These are phyloP conservation scores for Linum tenue DNA, from an alignment of 345 rosid genomes.

Conservation along the genomic window DNA sequence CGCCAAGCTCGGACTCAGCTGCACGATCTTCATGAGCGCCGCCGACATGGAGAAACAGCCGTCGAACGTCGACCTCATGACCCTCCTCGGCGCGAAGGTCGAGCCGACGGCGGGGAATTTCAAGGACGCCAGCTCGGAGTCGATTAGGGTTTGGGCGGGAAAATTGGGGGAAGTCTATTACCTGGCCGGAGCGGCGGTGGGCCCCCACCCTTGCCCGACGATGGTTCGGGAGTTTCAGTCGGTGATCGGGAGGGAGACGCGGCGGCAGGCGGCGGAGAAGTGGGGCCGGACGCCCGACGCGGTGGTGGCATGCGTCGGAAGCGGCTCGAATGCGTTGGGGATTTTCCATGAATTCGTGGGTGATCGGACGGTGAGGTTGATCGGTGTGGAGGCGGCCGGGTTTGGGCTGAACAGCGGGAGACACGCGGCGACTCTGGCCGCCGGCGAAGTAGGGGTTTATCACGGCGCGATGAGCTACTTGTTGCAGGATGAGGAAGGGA, in stretches of 20 bases:
- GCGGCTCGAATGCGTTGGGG: conserved; percentile 83
- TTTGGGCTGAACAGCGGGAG: conserved; percentile 67
- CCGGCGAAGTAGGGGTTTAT: conserved; percentile 68
- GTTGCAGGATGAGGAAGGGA: conserved; percentile 73
- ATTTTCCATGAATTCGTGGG: conserved; percentile 60
- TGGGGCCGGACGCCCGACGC: conserved; percentile 91
- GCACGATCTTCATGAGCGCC: conserved; percentile 64
- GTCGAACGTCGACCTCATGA: conserved; percentile 51
- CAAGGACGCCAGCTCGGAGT: conserved; percentile 68
- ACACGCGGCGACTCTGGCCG: conserved; percentile 69
- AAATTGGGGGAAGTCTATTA: conserved; percentile 38
- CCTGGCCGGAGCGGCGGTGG: conserved; percentile 56
- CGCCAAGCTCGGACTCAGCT: conserved; percentile 55
- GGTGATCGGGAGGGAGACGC: conserved; percentile 75
- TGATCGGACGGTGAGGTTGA: conserved; percentile 55
- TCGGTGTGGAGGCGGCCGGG: conserved; percentile 83
- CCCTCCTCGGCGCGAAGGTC: conserved; percentile 64
- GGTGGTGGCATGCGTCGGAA: conserved; percentile 69
- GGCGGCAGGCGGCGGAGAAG: conserved; percentile 60
- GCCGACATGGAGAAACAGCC: conserved; percentile 55
- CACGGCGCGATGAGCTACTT: conserved; percentile 81
- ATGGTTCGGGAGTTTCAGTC: conserved; percentile 82
- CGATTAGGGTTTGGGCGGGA: conserved; percentile 57
- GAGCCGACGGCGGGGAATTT: conserved; percentile 48
- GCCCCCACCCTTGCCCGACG: conserved; percentile 77